Base-by-base conservation (phyloP, 176 grass and related monocot genomes). In the Ensete ventricosum region DNA sequence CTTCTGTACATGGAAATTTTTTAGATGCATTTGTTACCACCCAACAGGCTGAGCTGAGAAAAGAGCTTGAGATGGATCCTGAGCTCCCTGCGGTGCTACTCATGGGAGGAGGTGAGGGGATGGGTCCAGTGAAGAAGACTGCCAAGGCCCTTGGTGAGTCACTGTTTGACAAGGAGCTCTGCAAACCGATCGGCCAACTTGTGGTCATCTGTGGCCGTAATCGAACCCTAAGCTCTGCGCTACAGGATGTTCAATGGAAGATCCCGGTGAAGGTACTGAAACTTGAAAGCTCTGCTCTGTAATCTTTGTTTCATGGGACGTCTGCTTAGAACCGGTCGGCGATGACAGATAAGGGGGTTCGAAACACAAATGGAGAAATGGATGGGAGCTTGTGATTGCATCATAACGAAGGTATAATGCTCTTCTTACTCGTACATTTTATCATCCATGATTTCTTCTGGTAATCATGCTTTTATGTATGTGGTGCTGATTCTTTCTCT, bases 341-440 rank as follows among this genome's bases (percentile, higher is more conserved):
- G 6, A 53, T 54, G 48, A 4, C 83, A 96, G 89, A 78, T 91
- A 50, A 89, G 73, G 78, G 86, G 92, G 67, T 91, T 96, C 52
- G 92, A 91, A 59, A 91, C 76, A 19, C 86, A 85, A 82, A 91
- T 96, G 79, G 86, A 96, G 51, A 91, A 80, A 84, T 96, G 88
- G 88, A 96, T 96, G 89, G 86, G 80, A 14, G 78, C 89, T 81
- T 96, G 92, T 57, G 92, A 96, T 59, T 96, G 92, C 82, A 91
- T 96, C 81, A 88, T 91, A 68, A 96, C 89, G 9, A 96, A 91
- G 86, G 92, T 87, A 54, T 29, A 14, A 71, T 69, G 11, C 5
- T 66, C 9, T 27, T 29, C 62, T 53, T 50, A 2, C 7, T 10
- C n/a, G 8, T 25, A 55, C 0, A 64, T 12, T 19, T 6, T 6